Base-by-base conservation (phyloP, 2,329 filamentous ascomycete genomes). In the Claviceps fusiformis region DNA sequence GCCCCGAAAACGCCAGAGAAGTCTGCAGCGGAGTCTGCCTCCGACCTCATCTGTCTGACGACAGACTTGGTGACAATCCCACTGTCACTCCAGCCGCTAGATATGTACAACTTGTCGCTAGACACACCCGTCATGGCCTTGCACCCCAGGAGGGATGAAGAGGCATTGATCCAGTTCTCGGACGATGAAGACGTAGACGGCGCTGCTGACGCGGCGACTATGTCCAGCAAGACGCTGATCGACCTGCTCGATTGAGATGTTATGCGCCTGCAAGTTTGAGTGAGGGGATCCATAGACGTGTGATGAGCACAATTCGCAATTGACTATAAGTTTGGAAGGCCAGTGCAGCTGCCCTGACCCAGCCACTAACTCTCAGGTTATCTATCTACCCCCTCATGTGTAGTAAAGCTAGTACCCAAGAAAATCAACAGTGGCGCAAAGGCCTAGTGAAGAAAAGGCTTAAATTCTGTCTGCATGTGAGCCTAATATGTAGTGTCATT, bases 131-230 rank as follows among this genome's bases (percentile, higher is more conserved):
- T 33, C 29, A 19, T 55, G 47, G 46, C 46, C 19, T 7, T 44
- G 33, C 10, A 33, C 17, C 15, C 51, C 29, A 5, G 13, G 3
- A 19, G 45, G 13, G 19, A 46, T 2, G 54, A 55, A 4, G 24
- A 50, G 19, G n/a, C 44, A 19, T 37, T 55, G 24, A 52, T 55
- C 11, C 49, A 52, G 9, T 55, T 55, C 17, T 52, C 54, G 33
- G 54, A 52, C 29, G 54, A 48, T 33, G 54, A 55, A 37, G 33
- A 27, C 31, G 27, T 10, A 33, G 27, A 19, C 31, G 35, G 7
- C 24, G 19, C 8, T 37, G 43, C 8, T 24, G 44, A 19, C 19
- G 17, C n/a, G 24, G 5, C 37, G 11, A 29, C 35, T 17, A 29
- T 44, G 6, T 35, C 37, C 37, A 39, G 31, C 29, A n/a, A 49